Evolutionary conservation across 2,329 filamentous ascomycete species (phyloP).

Genomic region (Paraphoma sp.): DNA sequence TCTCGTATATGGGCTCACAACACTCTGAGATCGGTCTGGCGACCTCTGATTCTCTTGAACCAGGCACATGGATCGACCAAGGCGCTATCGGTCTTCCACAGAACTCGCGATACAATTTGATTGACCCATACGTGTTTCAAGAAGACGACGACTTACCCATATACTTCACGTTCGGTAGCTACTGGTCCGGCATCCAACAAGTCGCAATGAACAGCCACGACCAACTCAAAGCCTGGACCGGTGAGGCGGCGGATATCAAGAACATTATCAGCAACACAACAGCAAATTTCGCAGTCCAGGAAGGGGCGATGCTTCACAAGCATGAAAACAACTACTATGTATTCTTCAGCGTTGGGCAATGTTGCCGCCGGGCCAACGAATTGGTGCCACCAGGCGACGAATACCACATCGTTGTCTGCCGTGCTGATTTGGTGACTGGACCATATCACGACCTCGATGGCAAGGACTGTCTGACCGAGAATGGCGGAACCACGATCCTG

Average conservation of each 20-base stretch:
- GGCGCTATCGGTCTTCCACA: constrained; percentile 54
- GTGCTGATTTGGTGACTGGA: constrained; percentile 57
- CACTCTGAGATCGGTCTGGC: constrained; percentile 66
- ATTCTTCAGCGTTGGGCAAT: constrained; percentile 66
- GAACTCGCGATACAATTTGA: constrained; percentile 51
- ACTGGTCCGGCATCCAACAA: constrained; percentile 71
- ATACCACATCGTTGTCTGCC: constrained; percentile 69
- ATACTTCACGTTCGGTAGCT: constrained; percentile 69
- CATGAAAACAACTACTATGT: constrained; percentile 63
- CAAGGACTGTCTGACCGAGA: constrained; percentile 52
- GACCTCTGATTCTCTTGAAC: constrained; percentile 55
- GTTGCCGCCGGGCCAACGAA: constrained; percentile 61
- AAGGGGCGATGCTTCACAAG: constrained; percentile 62
- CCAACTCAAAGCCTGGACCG: constrained; percentile 12
- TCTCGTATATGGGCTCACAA: constrained; percentile 65
- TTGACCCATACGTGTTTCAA: constrained; percentile 58
- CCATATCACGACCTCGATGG: constrained; percentile 52
- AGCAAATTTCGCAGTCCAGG: constrained; percentile 40
- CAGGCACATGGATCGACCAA: constrained; percentile 65
- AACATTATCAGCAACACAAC: constrained; percentile 30
- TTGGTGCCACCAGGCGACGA: constrained; percentile 62
- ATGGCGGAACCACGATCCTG: constrained; percentile 66
- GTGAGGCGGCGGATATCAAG: constrained; percentile 6
- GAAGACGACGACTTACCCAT: constrained; percentile 38
- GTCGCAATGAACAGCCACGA: constrained; percentile 51